Base-by-base conservation (phyloP, 2,329 filamentous ascomycete species). In the Thermothelomyces thermophilus region DNA sequence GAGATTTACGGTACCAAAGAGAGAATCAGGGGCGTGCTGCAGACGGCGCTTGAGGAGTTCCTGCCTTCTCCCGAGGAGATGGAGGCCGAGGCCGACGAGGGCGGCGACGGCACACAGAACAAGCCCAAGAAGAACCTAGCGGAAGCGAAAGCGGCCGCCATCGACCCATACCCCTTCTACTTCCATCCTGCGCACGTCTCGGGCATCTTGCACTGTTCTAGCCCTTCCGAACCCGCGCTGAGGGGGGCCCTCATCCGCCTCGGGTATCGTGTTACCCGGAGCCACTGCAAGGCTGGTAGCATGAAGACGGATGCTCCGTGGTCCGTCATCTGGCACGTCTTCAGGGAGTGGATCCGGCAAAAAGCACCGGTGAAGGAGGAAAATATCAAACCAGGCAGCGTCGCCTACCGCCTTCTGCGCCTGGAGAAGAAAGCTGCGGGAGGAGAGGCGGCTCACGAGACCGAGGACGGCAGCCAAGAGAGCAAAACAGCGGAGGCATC, bases 231-330 rank as follows among this genome's bases (percentile, higher is more conserved):
- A 55, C 82, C 87, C 57, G 76, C 84, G 47, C 70, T 98, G 53
- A 81, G 87, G 41, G 91, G 93, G 19, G 93, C 93, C 3, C 71
- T 98, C 26, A 76, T 82, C 19, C 79, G 85, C 52, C 74, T 94
- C 1, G 93, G 91, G 6, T 97, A 95, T 64, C 77, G 79, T 40
- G 86, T 86, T 3, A 87, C 87, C 1, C 82, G 91, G 61, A 95
- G 87, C 59, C 93, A 98, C 67, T 89, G 89, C 60, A 89, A 90
- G 58, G 79, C 88, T 0, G 91, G 90, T 22, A 93, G 87, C 62
- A 83, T 97, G 68, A 95, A 94, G 71, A 97, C 93, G 0, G 83
- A 97, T 67, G 93, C 93, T 13, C 87, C 90, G 0, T 98, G 90
- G 90, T 74, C 74, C 4, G 83, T 88, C 0, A 79, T 98, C 41